phyloP scores from a whole-genome alignment of 805 yeast species.

The Cyberlindnera bimundalis region DNA sequence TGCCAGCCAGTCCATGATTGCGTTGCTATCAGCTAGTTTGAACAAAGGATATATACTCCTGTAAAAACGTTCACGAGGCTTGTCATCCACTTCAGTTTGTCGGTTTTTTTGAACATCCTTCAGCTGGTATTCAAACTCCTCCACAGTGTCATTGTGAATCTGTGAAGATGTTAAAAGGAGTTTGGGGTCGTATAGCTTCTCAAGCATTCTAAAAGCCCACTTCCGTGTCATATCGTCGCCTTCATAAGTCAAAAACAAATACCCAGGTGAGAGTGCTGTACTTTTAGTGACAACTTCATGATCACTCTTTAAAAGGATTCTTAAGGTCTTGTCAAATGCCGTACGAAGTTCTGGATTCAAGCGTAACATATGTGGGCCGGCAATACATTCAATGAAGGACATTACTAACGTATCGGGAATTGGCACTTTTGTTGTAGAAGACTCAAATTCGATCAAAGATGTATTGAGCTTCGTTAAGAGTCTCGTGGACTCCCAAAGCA shows the following conservation, averaged over 20 bases:
- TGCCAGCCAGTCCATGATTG: slow-evolving; percentile 30
- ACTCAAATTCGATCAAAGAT: background rate
- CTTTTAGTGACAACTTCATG: slow-evolving; percentile 27
- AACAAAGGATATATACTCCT: slow-evolving; percentile 35
- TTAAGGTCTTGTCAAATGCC: slow-evolving; percentile 37
- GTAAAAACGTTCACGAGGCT: slow-evolving; percentile 47
- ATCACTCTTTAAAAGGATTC: slow-evolving; percentile 28
- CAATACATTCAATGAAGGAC: slow-evolving; percentile 44
- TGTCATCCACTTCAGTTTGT: slow-evolving; percentile 46
- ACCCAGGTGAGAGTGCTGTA: slow-evolving; percentile 42
- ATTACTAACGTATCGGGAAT: slow-evolving; percentile 19
- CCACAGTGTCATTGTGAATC: slow-evolving; percentile 39
- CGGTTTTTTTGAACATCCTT: slow-evolving; percentile 3
- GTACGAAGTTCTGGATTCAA: slow-evolving; percentile 33
- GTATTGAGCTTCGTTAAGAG: slow-evolving; percentile 10
- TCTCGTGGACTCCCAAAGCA: slow-evolving; percentile 29
- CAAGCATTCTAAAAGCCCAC: slow-evolving; percentile 44
- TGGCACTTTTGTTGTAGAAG: background rate
- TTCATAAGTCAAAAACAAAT: slow-evolving; percentile 51
- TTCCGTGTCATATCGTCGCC: slow-evolving; percentile 43
- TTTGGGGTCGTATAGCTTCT: slow-evolving; percentile 14
- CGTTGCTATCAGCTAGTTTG: slow-evolving; percentile 32
- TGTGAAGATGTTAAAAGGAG: slow-evolving; percentile 23
- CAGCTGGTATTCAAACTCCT: slow-evolving; percentile 53
- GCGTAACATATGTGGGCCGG: slow-evolving; percentile 50